Evolutionary conservation across 2,329 filamentous ascomycete species (phyloP), one percentile per base, ranked within the genome.

Genomic region (Coniochaeta prunicola): DNA sequence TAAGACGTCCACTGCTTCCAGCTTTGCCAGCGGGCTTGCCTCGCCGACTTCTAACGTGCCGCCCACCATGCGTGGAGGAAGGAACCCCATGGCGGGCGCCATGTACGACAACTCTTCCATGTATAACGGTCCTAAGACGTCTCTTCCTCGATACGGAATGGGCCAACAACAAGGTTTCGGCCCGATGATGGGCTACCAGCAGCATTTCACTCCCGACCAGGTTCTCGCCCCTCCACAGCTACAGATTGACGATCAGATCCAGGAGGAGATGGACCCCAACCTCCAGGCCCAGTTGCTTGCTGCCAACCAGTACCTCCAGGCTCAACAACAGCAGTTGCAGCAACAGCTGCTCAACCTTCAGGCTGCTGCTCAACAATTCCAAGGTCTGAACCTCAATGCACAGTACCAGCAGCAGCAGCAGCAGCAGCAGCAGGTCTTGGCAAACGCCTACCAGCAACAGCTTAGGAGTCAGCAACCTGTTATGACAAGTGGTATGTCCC

Each of bases 301-400:
- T 59, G 96, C 92, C 68, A 96, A 97, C 73, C 77, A 94, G 71
- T 96, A 96, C 70, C 82, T 99, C 56, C 91, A 92, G 42, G 91
- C 96, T 70, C 92, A 96, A 75, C 93, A 97, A 76, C 92, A 96
- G 76, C 89, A 90, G 64, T 85, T 97, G 57, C 92, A 97, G 76
- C 92, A 97, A 76, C 92, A 97, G 76, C 82, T 97, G 64, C 84
- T 91, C 65, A 90, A 79, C 64, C 86, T 97, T 26, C 94, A 93
- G 68, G 86, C 87, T 57, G 89, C 90, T 38, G 89, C 91, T 61
- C 89, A 92, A 74, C 89, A 92, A 73, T 89, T 92, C 68, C 89
- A 92, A 71, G 85, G 84, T 64, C 78, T 96, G 75, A 91, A 81
- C 72, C 71, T 96, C 10, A 87, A 81, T 69, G 76, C 76, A 57